Percentiles rank a stretch among this genome's conserved stretches.
Evolutionary conservation across 495 filamentous ascomycete species (phyloP).

Genomic region (Sordaria brevicollis): DNA sequence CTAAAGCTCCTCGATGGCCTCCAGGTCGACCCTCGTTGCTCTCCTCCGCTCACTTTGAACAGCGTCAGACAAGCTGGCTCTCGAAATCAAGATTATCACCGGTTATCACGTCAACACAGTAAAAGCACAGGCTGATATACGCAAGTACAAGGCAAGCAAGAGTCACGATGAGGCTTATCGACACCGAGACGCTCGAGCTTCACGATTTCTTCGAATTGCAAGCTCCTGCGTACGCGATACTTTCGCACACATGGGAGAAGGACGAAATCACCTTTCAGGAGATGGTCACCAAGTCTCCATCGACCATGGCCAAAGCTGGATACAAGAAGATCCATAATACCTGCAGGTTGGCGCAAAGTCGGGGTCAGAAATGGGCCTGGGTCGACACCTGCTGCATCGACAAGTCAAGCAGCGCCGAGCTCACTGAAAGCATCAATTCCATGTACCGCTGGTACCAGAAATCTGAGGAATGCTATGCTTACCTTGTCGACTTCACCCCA

Average conservation of each 20-base stretch:
- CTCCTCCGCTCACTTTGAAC: too few species aligned
- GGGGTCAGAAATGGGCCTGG: conserved; percentile 27
- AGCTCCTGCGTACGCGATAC: neutral
- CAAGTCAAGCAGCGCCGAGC: conserved; percentile 34
- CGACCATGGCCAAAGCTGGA: neutral
- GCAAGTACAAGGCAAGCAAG: neutral
- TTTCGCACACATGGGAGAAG: conserved; percentile 7
- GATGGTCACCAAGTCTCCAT: neutral
- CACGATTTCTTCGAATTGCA: neutral
- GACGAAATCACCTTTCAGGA: conserved; percentile 4
- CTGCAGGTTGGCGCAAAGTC: conserved; percentile 16
- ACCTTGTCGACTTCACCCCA: conserved; percentile 5
- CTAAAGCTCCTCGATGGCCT: too few species aligned
- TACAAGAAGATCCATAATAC: conserved; percentile 18
- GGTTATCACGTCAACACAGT: too few species aligned
- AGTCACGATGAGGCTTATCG: neutral
- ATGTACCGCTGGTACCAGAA: conserved; percentile 35
- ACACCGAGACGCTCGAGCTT: neutral
- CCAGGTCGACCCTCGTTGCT: too few species aligned
- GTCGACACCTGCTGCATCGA: conserved; percentile 40
- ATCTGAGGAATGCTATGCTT: conserved; percentile 26
- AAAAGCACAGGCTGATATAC: neutral
- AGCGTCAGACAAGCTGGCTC: too few species aligned
- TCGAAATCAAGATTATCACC: too few species aligned
- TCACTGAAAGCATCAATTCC: conserved; percentile 36